Evolutionary conservation across 2,329 filamentous ascomycete genomes (phyloP), one percentile per base, ranked within the genome.

Genomic region (Aschersonia sp.): DNA sequence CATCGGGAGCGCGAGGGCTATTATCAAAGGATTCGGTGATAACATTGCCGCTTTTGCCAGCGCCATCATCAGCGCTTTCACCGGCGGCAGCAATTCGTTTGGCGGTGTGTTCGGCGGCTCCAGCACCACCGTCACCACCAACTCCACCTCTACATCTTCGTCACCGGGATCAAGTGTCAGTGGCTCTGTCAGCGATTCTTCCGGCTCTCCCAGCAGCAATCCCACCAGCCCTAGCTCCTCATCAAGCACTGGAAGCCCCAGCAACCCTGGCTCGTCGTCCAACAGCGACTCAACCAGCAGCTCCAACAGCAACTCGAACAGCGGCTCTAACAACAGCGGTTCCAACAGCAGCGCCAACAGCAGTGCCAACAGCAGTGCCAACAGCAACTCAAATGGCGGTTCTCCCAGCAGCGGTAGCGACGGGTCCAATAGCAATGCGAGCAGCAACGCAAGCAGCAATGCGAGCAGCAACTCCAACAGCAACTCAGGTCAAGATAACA

Each of bases 311-410:
- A 42, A 14, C 40, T 7, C 11, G 9, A 42, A 42, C 14, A 42
- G 14, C 40, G 14, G 14, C n/a, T 7, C 11, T 39, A 39, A 39
- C 40, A 42, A 42, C 40, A 42, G 14, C n/a, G 14, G 14, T 7
- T n/a, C 11, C n/a, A 42, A 42, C 40, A 22, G n/a, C n/a, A 42
- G n/a, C 40, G 9, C 30, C 43, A 42, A 51, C 46, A 51, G 14
- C 4, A 14, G 14, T 7, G 7, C 11, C 40, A 42, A 42, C 40
- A 42, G 11, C 40, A 42, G 14, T 4, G 4, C 40, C 40, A 42
- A 42, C 40, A 42, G 40, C 14, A 42, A 42, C 14, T 7, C 11
- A 9, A 42, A 42, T n/a, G 42, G 11, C 40, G 14, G 14, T n/a
- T n/a, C 40, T n/a, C 10, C 10, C 40, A 14, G 40, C 5, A 42